phyloP scores from a whole-genome alignment of 129 eudicot genomes.

The Flaveria sonorensis region DNA sequence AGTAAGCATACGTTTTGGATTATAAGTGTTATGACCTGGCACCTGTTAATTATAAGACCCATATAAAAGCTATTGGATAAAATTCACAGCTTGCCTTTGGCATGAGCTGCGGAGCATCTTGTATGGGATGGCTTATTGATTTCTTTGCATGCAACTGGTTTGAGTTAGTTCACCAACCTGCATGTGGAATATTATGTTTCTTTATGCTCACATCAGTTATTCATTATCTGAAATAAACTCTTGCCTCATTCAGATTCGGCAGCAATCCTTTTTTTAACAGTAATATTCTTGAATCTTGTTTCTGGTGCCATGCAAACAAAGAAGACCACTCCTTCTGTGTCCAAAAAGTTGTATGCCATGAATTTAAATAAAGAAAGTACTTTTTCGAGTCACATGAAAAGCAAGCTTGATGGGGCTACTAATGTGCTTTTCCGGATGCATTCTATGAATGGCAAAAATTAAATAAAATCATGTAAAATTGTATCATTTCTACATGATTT shows the following conservation, averaged over 20 bases:
- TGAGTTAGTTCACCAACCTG: constrained; percentile 1
- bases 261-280: constrained; percentile 4
- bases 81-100: constrained; percentile 12
- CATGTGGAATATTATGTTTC: constrained; percentile 1
- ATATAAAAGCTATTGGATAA: constrained; percentile 8
- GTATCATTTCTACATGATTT: not conserved
- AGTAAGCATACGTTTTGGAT: not conserved
- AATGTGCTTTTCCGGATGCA: constrained; percentile 14
- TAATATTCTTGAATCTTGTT: not conserved
- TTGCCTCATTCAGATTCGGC: not conserved
- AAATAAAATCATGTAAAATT: not conserved
- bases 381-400: not conserved
- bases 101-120: not conserved
- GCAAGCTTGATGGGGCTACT: constrained; percentile 4
- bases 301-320: constrained; percentile 4
- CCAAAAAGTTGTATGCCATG: not conserved
- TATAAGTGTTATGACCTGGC: not conserved
- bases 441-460: not conserved
- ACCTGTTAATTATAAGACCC: constrained; percentile 6
- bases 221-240: not conserved
- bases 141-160: not conserved
- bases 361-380: not conserved
- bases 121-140: not conserved
- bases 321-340: not conserved
- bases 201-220: not conserved